Evolutionary conservation across 768 basidiomycete genomes (phyloP), one percentile per base, ranked within the genome.

Genomic region (Serendipita sp.): DNA sequence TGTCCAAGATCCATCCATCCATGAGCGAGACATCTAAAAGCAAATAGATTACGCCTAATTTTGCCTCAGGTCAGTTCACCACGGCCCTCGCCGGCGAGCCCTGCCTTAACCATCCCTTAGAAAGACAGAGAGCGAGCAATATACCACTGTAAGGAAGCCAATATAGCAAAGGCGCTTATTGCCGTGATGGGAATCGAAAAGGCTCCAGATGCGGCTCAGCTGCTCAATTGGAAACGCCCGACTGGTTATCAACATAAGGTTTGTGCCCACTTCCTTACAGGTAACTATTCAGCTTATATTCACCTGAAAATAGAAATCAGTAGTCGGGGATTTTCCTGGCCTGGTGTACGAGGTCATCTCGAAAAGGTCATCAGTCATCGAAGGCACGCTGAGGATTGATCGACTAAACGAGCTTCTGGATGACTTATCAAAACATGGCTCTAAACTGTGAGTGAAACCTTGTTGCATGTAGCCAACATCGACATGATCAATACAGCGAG

Each of bases 81-180:
- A 23, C 1, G 32, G 16, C 35, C 30, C 65, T 2, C 44, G 2
- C 45, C 8, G 0, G 7, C 30, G 32, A 56, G 48, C 2, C 4
- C 45, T 30, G 5, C 10, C 48, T 11, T 15, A 10, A 64, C 54
- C 16, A 41, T 30, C 15, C 34, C 3, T 46, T 60, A 98, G 92
- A 90, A 96, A 82, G 96, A 98, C 72, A 81, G 87, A 38, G 91
- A 97, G 67, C 84, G 96, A 63, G 82, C 90, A 0, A 85, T 93
- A 0, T 99, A 98, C 73, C 90, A 92, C 13, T 74, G 96, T 68
- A 99, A 99, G 73, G 96, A 99, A 77, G 89, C 88, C 75, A 89
- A 88, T 71, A 76, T 99, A 2, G 94, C 93, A 3, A 97, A 93
- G 74, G 84, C 83, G 8, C 96, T 94, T 72, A 91, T 95, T 76